These are phyloP conservation scores for Houttuynia cordata DNA, from an alignment of 164 flowering plant species.

Conservation along the genomic window DNA sequence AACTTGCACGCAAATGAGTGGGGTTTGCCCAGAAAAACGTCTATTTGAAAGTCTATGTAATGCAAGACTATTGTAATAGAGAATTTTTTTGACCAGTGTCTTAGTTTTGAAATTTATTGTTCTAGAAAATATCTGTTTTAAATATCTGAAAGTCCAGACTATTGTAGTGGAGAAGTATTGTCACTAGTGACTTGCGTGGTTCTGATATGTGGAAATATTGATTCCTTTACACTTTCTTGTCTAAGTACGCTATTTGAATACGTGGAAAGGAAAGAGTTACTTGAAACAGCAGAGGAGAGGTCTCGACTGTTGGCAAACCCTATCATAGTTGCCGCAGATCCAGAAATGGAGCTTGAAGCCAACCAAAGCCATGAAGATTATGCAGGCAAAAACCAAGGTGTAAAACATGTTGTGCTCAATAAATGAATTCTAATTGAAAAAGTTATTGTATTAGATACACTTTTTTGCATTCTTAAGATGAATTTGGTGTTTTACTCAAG, in stretches of 20 bases:
- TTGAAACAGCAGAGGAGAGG: slow-evolving; percentile 34
- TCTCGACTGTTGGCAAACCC: slow-evolving; percentile 24
- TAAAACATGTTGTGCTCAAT: background rate
- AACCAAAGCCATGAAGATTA: background rate
- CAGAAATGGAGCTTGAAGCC: slow-evolving; percentile 18
- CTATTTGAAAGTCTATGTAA: too few species aligned
- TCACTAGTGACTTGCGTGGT: background rate
- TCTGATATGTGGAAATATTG: background rate
- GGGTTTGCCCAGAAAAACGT: too few species aligned
- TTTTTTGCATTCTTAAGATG: too few species aligned
- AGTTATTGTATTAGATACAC: too few species aligned
- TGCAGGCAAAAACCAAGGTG: slow-evolving; percentile 1
- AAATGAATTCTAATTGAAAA: too few species aligned
- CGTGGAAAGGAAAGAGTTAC: slow-evolving; percentile 26
- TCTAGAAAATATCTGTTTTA: too few species aligned
- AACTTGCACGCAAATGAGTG: too few species aligned
- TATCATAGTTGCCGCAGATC: slow-evolving; percentile 35
- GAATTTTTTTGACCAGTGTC: too few species aligned
- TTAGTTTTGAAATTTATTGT: too few species aligned
- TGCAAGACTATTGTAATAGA: too few species aligned
- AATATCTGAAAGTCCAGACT: background rate
- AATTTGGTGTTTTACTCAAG: too few species aligned
- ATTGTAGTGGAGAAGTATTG: background rate
- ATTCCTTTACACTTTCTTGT: slow-evolving; percentile 4
- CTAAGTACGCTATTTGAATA: slow-evolving; percentile 26